phyloP scores from a whole-genome alignment of 495 filamentous ascomycete species.

The Penicillium tannophilum region DNA sequence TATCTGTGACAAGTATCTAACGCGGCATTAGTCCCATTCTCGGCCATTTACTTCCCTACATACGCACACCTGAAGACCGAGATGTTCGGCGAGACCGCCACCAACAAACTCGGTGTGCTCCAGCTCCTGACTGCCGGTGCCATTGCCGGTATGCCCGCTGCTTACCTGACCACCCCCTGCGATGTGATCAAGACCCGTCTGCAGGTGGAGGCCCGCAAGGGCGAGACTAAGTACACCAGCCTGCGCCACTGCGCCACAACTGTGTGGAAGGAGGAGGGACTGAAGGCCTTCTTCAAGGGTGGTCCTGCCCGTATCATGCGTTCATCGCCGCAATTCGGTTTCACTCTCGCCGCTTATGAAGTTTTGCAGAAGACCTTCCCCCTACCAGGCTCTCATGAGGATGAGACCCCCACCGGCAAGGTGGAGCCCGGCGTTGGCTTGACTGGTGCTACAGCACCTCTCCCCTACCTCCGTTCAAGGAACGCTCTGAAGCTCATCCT shows the following conservation, averaged over 20 bases:
- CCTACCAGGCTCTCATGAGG: conserved; percentile 67
- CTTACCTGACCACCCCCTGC: conserved; percentile 95
- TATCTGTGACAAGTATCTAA: conserved; percentile 19
- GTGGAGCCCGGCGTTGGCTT: conserved; percentile 59
- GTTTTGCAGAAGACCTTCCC: conserved; percentile 82
- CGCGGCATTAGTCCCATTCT: conserved; percentile 72
- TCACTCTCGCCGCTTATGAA: conserved; percentile 94
- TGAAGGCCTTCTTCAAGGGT: conserved; percentile 97
- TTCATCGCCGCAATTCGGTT: conserved; percentile 96
- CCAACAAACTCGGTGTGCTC: conserved; percentile 85
- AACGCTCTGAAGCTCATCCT: conserved; percentile 98
- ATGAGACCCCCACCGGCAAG: conserved; percentile 43
- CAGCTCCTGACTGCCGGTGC: conserved; percentile 95
- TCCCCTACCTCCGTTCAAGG: conserved; percentile 81
- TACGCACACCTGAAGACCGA: conserved; percentile 94
- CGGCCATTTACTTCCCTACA: conserved; percentile 97
- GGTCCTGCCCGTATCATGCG: conserved; percentile 92
- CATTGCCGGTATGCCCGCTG: conserved; percentile 97
- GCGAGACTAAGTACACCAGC: conserved; percentile 81
- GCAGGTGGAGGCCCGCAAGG: conserved; percentile 95
- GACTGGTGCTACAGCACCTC: conserved; percentile 60
- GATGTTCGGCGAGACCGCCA: conserved; percentile 86
- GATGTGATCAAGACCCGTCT: conserved; percentile 99
- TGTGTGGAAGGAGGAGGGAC: conserved; percentile 86
- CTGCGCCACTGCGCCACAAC: conserved; percentile 85